Percentiles rank a stretch among this genome's conserved stretches.
These are phyloP conservation scores for Eucalyptus marginata DNA, from an alignment of 345 rosid genomes.

Conservation along the genomic window DNA sequence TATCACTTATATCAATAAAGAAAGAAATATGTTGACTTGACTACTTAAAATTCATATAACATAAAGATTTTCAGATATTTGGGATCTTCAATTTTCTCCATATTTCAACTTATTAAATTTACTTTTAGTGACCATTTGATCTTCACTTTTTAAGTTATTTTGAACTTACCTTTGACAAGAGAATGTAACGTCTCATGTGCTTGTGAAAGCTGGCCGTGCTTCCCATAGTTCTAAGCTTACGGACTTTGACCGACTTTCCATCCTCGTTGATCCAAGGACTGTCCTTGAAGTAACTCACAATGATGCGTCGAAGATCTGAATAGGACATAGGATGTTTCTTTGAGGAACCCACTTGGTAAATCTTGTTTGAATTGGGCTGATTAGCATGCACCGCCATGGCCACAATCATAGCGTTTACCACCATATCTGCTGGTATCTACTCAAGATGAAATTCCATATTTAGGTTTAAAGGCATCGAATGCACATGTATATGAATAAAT, in stretches of 20 bases:
- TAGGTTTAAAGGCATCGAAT: not conserved
- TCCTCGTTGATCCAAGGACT: constrained; percentile 19
- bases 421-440: constrained; percentile 24
- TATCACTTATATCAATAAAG: not conserved
- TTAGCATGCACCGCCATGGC: not conserved
- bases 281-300: constrained; percentile 1
- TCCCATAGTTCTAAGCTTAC: not conserved
- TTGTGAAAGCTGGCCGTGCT: constrained; percentile 14
- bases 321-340: constrained; percentile 1
- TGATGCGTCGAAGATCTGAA: not conserved
- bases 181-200: constrained; percentile 13
- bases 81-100: not conserved
- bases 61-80: not conserved
- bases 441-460: not conserved
- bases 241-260: constrained; percentile 18
- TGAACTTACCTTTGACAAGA: constrained; percentile 8
- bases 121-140: not conserved
- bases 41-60: not conserved
- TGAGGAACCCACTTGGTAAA: constrained; percentile 23
- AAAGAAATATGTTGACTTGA: not conserved
- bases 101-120: fast-evolving
- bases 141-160: not conserved
- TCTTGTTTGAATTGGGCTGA: not conserved
- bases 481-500: not conserved
- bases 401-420: constrained; percentile 14